Conservation (phyloP, 2,329 filamentous ascomycete species). For the Pezicula radicicola region DNA sequence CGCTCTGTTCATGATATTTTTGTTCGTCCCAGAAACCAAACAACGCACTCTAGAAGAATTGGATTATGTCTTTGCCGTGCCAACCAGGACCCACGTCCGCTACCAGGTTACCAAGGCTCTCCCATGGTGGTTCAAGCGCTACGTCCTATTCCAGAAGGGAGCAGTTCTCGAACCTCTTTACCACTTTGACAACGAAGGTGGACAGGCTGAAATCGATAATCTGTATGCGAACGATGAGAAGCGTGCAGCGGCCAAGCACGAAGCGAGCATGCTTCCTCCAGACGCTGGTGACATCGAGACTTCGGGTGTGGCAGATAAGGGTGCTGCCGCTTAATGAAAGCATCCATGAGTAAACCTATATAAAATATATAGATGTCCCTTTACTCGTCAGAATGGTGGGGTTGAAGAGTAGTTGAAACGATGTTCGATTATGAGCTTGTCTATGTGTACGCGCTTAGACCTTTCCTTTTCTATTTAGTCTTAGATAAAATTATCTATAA, state of each 20-base stretch:
- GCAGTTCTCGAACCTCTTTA: slow-evolving; percentile 46
- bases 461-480: no score
- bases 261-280: not conserved
- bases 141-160: slow-evolving; percentile 47
- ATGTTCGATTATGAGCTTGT: no score
- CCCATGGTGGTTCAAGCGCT: slow-evolving; percentile 56
- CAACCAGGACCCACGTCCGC: slow-evolving; percentile 16
- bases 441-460: no score
- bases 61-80: slow-evolving; percentile 42
- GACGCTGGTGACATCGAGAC: no score
- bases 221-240: not conserved
- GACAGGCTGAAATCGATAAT: not conserved
- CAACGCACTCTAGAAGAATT: slow-evolving; percentile 28
- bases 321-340: no score
- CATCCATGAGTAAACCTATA: no score
- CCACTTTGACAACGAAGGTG: slow-evolving; percentile 32
- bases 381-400: no score
- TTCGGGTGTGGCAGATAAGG: no score
- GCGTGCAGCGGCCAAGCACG: not conserved
- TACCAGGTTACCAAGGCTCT: slow-evolving; percentile 18
- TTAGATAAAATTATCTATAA: no score
- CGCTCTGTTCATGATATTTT: slow-evolving; percentile 52
- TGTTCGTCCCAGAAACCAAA: slow-evolving; percentile 55
- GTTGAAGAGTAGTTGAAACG: no score
- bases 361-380: no score